Evolutionary conservation across 805 yeast species (phyloP), one percentile per base, ranked within the genome.

Genomic region (Sugiyamaella qingdaonensis): DNA sequence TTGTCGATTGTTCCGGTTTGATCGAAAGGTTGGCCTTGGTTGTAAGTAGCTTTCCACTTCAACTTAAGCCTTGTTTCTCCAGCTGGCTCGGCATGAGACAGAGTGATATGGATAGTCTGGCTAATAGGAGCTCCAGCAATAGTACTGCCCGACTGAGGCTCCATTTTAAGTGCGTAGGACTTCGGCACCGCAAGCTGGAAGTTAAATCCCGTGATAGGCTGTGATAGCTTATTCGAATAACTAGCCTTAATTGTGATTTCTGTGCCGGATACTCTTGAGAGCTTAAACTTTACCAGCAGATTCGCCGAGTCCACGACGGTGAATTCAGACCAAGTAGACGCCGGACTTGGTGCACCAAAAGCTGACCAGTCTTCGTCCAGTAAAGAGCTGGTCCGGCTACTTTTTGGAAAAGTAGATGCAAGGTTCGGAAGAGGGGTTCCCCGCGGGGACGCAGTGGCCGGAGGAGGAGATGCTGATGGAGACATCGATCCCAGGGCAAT

Each of bases 131-230:
- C 74, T n/a, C 46, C 34, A 34, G 65, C 67, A 46, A 72, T 73
- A 51, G 73, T 74, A 52, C 78, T 80, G 50, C 79, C 76, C 8
- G 85, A 75, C 65, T 85, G 90, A 0, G 90, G 83, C 53, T 77
- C 73, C 64, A 87, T 75, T 49, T 73, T 76, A 57, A 87, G 73
- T 48, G 73, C 73, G 63, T 84, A 78, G 7, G 77, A 63, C 61
- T 82, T 84, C 51, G 95, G 88, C 32, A 83, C 89, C 0, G 95
- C 94, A 36, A 86, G 67, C 63, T 81, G 73, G 59, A 85, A 80
- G 54, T 80, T 78, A 43, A 87, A 67, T 54, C 77, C 74, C 7
- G 77, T 67, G 33, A 86, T 67, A 13, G 78, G 67, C 43, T 65
- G 64, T 19, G 54, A 42, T 2, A 61, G 50, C 72, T 59, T 43